Base-by-base conservation (phyloP, 352 stramenopile genomes). In the Bremia lactucae region DNA sequence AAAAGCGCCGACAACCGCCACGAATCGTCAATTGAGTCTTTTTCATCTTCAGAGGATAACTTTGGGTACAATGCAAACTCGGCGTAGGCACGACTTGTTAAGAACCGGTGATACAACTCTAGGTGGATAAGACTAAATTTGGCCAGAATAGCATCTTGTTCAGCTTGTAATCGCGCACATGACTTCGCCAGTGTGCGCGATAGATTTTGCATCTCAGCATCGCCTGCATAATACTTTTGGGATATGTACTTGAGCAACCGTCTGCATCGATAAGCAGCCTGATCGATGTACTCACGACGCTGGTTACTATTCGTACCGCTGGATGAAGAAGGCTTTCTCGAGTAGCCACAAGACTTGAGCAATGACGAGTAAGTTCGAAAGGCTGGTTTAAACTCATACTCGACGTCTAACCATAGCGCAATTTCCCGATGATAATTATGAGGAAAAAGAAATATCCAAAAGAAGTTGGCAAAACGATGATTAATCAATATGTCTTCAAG, bases 341-440 rank as follows among this genome's bases (percentile, higher is more conserved):
- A 58, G 22, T 55, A 53, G n/a, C 53, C 49, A 33, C 41, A 62
- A 3, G 63, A 70, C 53, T 85, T 85, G 10, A 84, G 60, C 20
- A 87, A 39, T 2, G 57, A 50, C 26, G 78, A 66, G 50, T 91
- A 91, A 31, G 58, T 62, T 7, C 80, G 69, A 45, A 87, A 88
- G 1, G 76, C 68, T 19, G 76, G 78, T 43, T 92, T 92, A 43
- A 92, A 92, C 42, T 88, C 77, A 46, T 92, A 92, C 42, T 92
- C 77, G 15, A 92, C 72, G 37, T 92, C 80, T 18, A 92, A 50
- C 77, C 76, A 92, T 13, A 92, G 51, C 25, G 72, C 77, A 28
- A 92, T 83, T 52, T 92, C 80, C 11, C 76, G 74, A 44, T 92
- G 80, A 34, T 92, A 92, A 20, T 92, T 85, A 60, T 92, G 80